Evolutionary conservation across 148 eudicot genomes (phyloP), one percentile per base, ranked within the genome.

Genomic region (Heliosperma pusillum): DNA sequence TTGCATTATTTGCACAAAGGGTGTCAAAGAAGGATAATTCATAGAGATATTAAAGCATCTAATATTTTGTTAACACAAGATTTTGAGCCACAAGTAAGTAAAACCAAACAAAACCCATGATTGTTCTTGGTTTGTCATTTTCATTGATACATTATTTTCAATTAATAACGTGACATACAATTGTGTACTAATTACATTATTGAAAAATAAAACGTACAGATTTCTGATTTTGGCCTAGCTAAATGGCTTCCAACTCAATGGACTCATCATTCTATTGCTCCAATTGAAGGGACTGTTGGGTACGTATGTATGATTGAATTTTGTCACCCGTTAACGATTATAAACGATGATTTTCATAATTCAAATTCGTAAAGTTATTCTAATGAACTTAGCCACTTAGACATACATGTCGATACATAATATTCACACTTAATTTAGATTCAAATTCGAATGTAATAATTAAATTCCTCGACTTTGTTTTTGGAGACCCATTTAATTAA

Each of bases 251-350:
- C 99, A 24, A 87, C 94, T 7, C 91, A 95, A 63, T 95, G 96
- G 99, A 90, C 87, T 73, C 99, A 95, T 80, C 99, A 90, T 72
- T 95, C 99, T 9, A 84, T 95, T 69, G 88, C 81, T 83, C 97
- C 99, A 69, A 95, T 95, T 22, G 99, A 95, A 89, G 99, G 99
- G 29, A 95, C 99, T 50, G 91, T 95, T 74, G 99, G 99, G 98
- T 95, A 86, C 10, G 71, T 22, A 20, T 5, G 58, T 17, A 6
- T 36, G 42, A 6, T 36, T 36, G 10, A 36, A 36, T 36, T 36
- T 36, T 36, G 42, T 36, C 10, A 36, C 9, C 42, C 9, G 42
- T 7, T 0, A 36, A 36, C 10, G n/a, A 0, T 33, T 33, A 33
- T 33, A 3, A 33, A 33, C 40, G 40, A 33, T 33, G 6, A 36